phyloP scores from a whole-genome alignment of 2,329 filamentous ascomycete genomes.

The Hypoxylon sp. region DNA sequence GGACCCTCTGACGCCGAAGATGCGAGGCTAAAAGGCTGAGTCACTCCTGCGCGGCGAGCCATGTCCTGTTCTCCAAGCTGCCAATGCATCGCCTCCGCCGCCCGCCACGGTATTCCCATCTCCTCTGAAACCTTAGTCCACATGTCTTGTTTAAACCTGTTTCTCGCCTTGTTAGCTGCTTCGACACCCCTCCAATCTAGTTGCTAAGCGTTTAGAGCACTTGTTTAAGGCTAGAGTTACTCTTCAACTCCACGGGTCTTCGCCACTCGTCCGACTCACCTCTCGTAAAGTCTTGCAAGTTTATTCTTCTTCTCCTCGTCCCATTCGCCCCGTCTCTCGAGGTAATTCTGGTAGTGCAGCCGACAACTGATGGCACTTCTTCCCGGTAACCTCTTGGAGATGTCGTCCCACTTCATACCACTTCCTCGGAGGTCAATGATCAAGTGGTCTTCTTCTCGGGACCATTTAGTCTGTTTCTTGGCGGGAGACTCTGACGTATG shows the following conservation, averaged over 20 bases:
- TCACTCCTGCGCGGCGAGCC: conserved; percentile 86
- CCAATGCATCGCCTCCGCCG: conserved; percentile 99
- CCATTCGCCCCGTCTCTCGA: conserved; percentile 94
- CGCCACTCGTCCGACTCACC: conserved; percentile 69
- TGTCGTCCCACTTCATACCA: conserved; percentile 99
- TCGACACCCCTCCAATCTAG: conserved; percentile 4
- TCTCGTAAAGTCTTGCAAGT: conserved; percentile 92
- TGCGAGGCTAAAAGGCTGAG: conserved; percentile 84
- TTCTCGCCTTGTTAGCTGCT: conserved; percentile 47
- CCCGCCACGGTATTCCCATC: conserved; percentile 94
- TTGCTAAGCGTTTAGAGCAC: conserved; percentile 4
- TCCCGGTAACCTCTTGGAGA: conserved; percentile 90
- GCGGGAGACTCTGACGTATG: conserved; percentile 77
- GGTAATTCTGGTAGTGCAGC: conserved; percentile 96
- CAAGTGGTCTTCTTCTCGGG: conserved; percentile 89
- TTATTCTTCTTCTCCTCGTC: conserved; percentile 99
- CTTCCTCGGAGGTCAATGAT: conserved; percentile 92
- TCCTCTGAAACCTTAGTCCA: conserved; percentile 97
- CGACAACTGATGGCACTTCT: conserved; percentile 95
- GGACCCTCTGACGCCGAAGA: conserved; percentile 65
- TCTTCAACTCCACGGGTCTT: conserved; percentile 2
- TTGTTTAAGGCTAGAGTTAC: conserved; percentile 1
- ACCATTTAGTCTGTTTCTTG: conserved; percentile 98
- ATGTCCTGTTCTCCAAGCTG: conserved; percentile 94
- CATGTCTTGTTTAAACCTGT: conserved; percentile 96